These are phyloP conservation scores for Penicillium coffeae DNA, from an alignment of 495 filamentous ascomycete species.

Conservation along the genomic window DNA sequence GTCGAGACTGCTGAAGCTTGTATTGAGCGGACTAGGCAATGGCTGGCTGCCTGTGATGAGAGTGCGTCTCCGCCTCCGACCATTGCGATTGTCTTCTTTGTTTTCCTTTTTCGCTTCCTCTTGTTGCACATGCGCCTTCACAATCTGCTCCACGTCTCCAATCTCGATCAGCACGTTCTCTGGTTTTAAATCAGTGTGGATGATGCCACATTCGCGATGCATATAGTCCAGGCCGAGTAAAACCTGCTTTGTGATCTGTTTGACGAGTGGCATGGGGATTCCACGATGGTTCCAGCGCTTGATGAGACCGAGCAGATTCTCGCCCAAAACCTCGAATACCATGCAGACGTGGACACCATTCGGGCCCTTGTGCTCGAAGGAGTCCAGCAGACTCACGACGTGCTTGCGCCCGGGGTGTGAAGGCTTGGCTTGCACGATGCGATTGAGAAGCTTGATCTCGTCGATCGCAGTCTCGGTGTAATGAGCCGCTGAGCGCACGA, in stretches of 20 bases:
- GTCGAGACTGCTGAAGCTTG: slow-evolving; percentile 77
- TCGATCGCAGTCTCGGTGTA: slow-evolving; percentile 99
- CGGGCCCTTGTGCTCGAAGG: slow-evolving; percentile 95
- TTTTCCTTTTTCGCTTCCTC: slow-evolving; percentile 64
- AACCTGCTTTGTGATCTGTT: slow-evolving; percentile 98
- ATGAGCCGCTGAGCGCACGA: slow-evolving; percentile 93
- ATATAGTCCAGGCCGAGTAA: slow-evolving; percentile 92
- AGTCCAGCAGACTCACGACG: slow-evolving; percentile 92
- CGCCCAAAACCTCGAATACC: slow-evolving; percentile 97
- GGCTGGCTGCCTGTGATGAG: slow-evolving; percentile 97
- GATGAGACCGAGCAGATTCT: slow-evolving; percentile 93
- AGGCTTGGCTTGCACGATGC: slow-evolving; percentile 91
- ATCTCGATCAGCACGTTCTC: slow-evolving; percentile 99
- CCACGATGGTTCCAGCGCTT: slow-evolving; percentile 98
- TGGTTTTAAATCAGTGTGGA: slow-evolving; percentile 96
- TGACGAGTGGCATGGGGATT: slow-evolving; percentile 92
- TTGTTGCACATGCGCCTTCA: slow-evolving; percentile 84
- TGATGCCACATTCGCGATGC: slow-evolving; percentile 97
- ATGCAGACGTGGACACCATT: slow-evolving; percentile 97
- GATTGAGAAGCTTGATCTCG: slow-evolving; percentile 96
- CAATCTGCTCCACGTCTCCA: slow-evolving; percentile 95
- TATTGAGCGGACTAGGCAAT: slow-evolving; percentile 89
- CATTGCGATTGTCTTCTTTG: slow-evolving; percentile 91
- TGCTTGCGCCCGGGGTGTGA: slow-evolving; percentile 89
- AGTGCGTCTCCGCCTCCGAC: slow-evolving; percentile 84